These are phyloP conservation scores for Trichoderma arundinaceum DNA, from an alignment of 2,329 filamentous ascomycete genomes.

Conservation along the genomic window DNA sequence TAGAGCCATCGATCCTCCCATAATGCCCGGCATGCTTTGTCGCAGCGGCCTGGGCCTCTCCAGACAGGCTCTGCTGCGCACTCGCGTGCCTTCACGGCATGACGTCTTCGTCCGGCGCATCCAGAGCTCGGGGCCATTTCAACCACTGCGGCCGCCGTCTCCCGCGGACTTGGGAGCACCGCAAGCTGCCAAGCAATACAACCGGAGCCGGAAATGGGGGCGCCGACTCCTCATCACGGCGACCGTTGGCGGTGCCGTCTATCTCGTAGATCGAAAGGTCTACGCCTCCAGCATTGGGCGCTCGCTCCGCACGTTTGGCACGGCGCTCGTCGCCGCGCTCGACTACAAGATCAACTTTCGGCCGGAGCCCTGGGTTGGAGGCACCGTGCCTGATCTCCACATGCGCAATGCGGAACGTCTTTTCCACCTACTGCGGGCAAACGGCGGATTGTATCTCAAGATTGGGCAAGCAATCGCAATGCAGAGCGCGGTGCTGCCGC, in stretches of 20 bases:
- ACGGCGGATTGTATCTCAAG: constrained; percentile 95
- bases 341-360: constrained; percentile 99
- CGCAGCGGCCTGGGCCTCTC: constrained; percentile 39
- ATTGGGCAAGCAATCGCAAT: constrained; percentile 98
- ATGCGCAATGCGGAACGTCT: constrained; percentile 81
- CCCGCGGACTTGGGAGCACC: constrained; percentile 79
- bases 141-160: constrained; percentile 75
- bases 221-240: constrained; percentile 71
- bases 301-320: constrained; percentile 79
- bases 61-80: constrained; percentile 33
- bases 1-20: constrained; percentile 22
- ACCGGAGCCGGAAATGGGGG: constrained; percentile 73
- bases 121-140: constrained; percentile 55
- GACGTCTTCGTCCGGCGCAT: constrained; percentile 37
- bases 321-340: constrained; percentile 78
- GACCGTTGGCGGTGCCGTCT: constrained; percentile 64
- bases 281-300: constrained; percentile 82
- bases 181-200: constrained; percentile 71
- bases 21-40: constrained; percentile 40
- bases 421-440: constrained; percentile 78
- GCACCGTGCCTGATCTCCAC: constrained; percentile 79
- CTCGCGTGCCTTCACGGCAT: constrained; percentile 33
- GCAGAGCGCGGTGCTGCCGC: constrained; percentile 92
- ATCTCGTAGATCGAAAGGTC: constrained; percentile 71
- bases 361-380: constrained; percentile 73